Percentiles rank a stretch among this genome's conserved stretches.
phyloP scores from a whole-genome alignment of 306 rosid genomes.

The Trifolium subterraneum region DNA sequence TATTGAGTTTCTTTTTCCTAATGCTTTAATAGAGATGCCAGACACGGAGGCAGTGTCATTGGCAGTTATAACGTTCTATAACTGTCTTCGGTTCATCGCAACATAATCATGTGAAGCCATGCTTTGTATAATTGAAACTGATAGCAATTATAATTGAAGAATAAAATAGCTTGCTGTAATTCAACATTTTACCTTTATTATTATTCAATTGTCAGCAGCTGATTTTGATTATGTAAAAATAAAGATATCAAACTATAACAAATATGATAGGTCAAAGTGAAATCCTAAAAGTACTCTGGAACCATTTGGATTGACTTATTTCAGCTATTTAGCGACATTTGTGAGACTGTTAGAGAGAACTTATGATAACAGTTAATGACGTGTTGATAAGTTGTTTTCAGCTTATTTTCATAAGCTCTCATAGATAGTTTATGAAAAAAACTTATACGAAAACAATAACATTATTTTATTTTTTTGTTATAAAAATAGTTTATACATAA shows the following conservation, averaged over 20 bases:
- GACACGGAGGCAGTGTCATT: slow-evolving; percentile 25
- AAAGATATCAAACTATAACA: background rate
- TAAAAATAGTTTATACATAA: no score
- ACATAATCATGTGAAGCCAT: slow-evolving; percentile 24
- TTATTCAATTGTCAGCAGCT: slow-evolving; percentile 14
- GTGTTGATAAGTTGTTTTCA: no score
- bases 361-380: no score
- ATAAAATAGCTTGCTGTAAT: slow-evolving; percentile 33
- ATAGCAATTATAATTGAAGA: slow-evolving; percentile 37
- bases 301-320: no score
- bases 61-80: slow-evolving; percentile 38
- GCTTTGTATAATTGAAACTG: slow-evolving; percentile 40
- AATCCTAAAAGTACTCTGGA: background rate
- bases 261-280: background rate
- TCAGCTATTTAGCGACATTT: no score
- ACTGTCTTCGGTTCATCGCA: slow-evolving; percentile 21
- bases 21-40: slow-evolving; percentile 30
- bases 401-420: no score
- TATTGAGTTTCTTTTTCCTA: slow-evolving; percentile 21
- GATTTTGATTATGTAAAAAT: slow-evolving; percentile 4
- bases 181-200: background rate
- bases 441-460: no score
- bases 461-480: no score
- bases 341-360: no score
- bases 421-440: no score